Evolutionary conservation across 805 yeast species (phyloP), one percentile per base, ranked within the genome.

Genomic region (Yarrowia hollandica): DNA sequence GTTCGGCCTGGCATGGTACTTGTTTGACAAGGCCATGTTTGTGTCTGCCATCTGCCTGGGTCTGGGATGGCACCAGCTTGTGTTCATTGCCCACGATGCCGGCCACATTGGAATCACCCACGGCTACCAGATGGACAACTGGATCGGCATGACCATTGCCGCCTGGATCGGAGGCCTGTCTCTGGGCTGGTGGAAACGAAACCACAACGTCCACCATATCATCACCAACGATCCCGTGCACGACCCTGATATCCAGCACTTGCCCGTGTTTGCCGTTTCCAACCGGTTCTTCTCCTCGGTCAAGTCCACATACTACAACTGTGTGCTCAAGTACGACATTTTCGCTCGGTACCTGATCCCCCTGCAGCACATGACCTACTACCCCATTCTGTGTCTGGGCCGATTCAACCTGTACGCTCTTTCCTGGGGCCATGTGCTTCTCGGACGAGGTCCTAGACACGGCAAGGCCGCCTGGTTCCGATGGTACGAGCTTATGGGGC

Each of bases 181-280:
- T 44, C 68, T 89, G 18, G 96, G 96, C 1, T 90, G 97, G 97
- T 90, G 97, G 97, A 90, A 90, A 66, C 77, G 91, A 56, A 90
- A 88, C 71, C 97, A 90, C 72, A 90, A 90, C 69, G 95, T 90
- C n/a, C 97, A 90, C 71, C 97, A 90, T 69, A 73, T 90, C 55
- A 79, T 90, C 59, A 87, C 96, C n/a, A 90, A 90, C 71, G 96
- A 90, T 68, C 96, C 97, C 0, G 86, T 86, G 1, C 96, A 90
- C 68, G 97, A 90, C 67, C 97, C 97, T 0, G 97, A 90, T 72
- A 90, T 90, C 68, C 97, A 90, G 72, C 96, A 90, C 72, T 71
- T 90, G 63, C 97, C 97, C 1, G 90, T 90, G 66, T 90, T 90
- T 69, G 95, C 96, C 1, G 95, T 90, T 16, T 84, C 90, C 59